Base-by-base conservation (phyloP, 2,329 filamentous ascomycete genomes). In the Nemania sp. region DNA sequence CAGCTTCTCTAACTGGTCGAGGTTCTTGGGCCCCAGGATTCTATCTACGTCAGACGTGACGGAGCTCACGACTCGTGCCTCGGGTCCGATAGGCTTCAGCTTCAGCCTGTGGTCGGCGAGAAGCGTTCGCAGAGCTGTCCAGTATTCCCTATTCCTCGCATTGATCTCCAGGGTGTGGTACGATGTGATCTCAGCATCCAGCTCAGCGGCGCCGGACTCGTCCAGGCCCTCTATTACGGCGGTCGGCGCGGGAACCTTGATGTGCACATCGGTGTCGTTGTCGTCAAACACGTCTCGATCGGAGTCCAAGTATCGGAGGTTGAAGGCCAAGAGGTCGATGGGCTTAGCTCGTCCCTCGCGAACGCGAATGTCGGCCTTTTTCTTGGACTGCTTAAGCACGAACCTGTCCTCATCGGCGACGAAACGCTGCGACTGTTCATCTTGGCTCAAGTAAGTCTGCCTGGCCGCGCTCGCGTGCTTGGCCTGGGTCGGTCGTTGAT, bases 371-470 rank as follows among this genome's bases (percentile, higher is more conserved):
- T 93, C 91, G 43, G 95, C 94, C 80, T 97, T 98, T 81, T 96
- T 98, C 82, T 98, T 99, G 48, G 94, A 90, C 78, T 99, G 95
- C 76, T 92, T 93, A 71, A 99, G 80, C 58, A 98, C 95, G 72
- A 99, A 99, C 66, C 90, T 88, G 79, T 99, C 95, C 76, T 99
- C 95, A 69, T 96, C 91, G 54, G 94, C 91, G 18, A 98, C 91
- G 82, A 95, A 99, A 72, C 89, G 84, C 25, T 87, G 83, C 66
- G 88, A 90, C 72, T 92, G 89, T 72, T 93, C 88, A 69, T 92
- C 90, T 72, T 92, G 86, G 59, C 89, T 89, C 63, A 91, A 77
- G 68, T 82, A 84, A 55, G 72, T 76, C 29, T 70, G 63, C n/a
- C 75, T n/a, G 45, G 18, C 65, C 53, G 73, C 70, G 69, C 68